Percentiles rank a stretch among this genome's conserved stretches.
Evolutionary conservation across 1,284 basidiomycete species (phyloP).

Genomic region (Leccinum solheimii): DNA sequence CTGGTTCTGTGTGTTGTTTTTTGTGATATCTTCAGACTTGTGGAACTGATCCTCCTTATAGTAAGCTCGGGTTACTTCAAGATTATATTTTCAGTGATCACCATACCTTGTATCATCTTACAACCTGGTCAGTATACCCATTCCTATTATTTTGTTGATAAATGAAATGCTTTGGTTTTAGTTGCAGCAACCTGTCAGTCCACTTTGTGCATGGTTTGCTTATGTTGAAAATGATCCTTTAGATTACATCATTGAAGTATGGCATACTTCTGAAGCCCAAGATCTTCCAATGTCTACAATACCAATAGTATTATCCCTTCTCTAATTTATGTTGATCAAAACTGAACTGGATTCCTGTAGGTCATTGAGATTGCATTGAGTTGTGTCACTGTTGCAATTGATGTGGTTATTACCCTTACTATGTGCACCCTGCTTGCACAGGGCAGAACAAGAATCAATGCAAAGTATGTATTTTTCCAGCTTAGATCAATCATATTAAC

Average conservation of each 20-base stretch:
- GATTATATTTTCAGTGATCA: neutral
- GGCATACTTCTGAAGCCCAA: neutral
- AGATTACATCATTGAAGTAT: neutral
- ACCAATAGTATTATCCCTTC: neutral
- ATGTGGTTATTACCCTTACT: neutral
- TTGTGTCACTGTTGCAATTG: neutral
- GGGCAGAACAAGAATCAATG: neutral
- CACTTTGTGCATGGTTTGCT: neutral
- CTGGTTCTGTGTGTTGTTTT: neutral
- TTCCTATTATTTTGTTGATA: too few relatives aligned
- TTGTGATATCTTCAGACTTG: neutral
- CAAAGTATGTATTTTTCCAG: neutral
- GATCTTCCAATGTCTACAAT: neutral
- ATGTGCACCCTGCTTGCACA: conserved; percentile 1
- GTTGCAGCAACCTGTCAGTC: neutral
- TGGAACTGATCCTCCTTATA: neutral
- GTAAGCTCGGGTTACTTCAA: neutral
- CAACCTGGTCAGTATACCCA: neutral
- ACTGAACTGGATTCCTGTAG: neutral
- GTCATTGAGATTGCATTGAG: too few relatives aligned
- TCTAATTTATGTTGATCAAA: neutral
- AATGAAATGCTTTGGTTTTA: neutral
- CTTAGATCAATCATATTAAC: too few relatives aligned
- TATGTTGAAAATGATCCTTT: neutral
- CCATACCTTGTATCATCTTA: neutral